Conservation (phyloP, 805 yeast species). For the Nakazawaea holstii region DNA sequence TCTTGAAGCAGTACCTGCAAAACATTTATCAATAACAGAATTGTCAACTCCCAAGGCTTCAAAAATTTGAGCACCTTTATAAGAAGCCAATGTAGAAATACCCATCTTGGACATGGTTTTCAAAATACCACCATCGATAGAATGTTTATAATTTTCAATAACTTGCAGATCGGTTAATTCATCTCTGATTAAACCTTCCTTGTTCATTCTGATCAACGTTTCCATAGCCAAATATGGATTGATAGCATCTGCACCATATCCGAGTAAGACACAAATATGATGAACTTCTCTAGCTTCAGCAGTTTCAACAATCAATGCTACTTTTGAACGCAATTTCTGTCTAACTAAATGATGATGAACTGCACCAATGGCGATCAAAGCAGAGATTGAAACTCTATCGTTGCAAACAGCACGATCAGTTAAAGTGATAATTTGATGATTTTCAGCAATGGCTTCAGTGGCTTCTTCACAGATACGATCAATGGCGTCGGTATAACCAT, state of each 20-base stretch:
- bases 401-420: constrained; percentile 60
- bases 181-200: constrained; percentile 64
- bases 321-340: constrained; percentile 93
- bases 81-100: constrained; percentile 95
- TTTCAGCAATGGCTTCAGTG: constrained; percentile 72
- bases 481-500: constrained; percentile 79
- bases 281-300: constrained; percentile 98
- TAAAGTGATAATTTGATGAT: constrained; percentile 69
- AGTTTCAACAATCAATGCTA: constrained; percentile 85
- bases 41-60: constrained; percentile 96
- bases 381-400: constrained; percentile 73
- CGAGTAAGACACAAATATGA: constrained; percentile 88
- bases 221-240: constrained; percentile 93
- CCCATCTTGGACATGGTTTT: constrained; percentile 99
- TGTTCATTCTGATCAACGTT: constrained; percentile 77
- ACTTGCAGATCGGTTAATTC: constrained; percentile 53
- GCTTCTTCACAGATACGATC: constrained; percentile 88
- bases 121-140: constrained; percentile 85
- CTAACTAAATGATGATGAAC: constrained; percentile 95
- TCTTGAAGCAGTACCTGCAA: constrained; percentile 96
- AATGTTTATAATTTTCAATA: constrained; percentile 72
- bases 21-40: constrained; percentile 91
- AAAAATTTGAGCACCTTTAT: constrained; percentile 98
- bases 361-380: constrained; percentile 92
- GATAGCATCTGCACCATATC: constrained; percentile 96